A percentile compares a stretch with the other conserved stretches of the same genome.
These are phyloP conservation scores for Tolypocladium tundrense DNA, from an alignment of 2,329 filamentous ascomycete species.

Conservation along the genomic window DNA sequence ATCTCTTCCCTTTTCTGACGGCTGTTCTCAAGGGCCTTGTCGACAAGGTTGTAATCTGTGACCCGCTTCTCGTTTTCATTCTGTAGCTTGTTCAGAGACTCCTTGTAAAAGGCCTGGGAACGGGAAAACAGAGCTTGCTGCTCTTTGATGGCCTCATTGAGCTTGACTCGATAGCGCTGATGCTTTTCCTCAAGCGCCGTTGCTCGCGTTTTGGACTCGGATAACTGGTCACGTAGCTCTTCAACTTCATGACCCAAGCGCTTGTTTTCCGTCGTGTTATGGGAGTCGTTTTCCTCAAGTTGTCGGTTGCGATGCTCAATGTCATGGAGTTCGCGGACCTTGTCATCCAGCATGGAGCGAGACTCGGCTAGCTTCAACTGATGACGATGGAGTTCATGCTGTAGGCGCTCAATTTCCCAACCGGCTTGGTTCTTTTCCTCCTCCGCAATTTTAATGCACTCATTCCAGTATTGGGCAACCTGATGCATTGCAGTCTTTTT, in stretches of 20 bases:
- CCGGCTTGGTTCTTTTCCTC: constrained; percentile 16
- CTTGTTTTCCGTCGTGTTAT: constrained; percentile 12
- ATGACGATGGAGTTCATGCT: constrained; percentile 10
- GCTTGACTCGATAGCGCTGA: constrained; percentile 21
- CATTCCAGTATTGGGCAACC: constrained; percentile 22
- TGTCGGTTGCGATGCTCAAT: constrained; percentile 12
- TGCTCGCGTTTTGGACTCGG: constrained; percentile 11
- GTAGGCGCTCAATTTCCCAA: constrained; percentile 16
- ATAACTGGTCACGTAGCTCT: constrained; percentile 14
- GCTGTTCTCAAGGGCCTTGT: constrained; percentile 16
- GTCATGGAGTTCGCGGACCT: constrained; percentile 14
- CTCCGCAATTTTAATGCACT: constrained; percentile 20
- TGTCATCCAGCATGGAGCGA: constrained; percentile 6
- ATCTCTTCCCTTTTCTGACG: constrained; percentile 21
- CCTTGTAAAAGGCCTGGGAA: constrained; percentile 20
- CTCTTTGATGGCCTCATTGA: constrained; percentile 36
- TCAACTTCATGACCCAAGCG: constrained; percentile 16
- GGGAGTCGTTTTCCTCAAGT: constrained; percentile 12
- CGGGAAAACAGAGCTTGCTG: constrained; percentile 32
- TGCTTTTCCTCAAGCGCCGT: constrained; percentile 21
- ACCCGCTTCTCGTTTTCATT: constrained; percentile 17
- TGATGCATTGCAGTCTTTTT: constrained; percentile 20
- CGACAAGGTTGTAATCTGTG: constrained; percentile 11
- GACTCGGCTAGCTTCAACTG: constrained; percentile 9
- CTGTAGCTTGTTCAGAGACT: constrained; percentile 22